A percentile compares a stretch with the other conserved stretches of the same genome.
Evolutionary conservation across 2,329 filamentous ascomycete genomes (phyloP).

Genomic region (Ophioceras dolichostomum): DNA sequence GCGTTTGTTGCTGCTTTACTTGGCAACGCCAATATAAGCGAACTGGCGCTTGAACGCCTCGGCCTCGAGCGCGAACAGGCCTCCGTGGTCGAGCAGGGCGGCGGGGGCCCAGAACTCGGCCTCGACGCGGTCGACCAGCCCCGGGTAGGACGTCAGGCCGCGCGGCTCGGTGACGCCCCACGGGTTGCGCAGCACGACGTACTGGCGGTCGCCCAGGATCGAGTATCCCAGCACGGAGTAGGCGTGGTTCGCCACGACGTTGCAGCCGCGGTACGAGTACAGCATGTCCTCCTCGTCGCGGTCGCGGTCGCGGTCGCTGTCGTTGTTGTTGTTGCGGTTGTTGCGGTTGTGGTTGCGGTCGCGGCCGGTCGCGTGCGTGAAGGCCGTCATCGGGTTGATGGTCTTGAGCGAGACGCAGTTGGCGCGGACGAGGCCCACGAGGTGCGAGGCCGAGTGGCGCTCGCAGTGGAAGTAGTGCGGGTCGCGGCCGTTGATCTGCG

Average conservation of each 20-base stretch:
- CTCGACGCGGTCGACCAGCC: constrained; percentile 23
- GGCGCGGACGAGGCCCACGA: constrained; percentile 24
- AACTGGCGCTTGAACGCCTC: constrained; percentile 7
- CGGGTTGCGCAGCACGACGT: constrained; percentile 25
- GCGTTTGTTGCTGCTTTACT: too few species aligned
- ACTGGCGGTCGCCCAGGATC: constrained; percentile 3
- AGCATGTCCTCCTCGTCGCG: too few species aligned
- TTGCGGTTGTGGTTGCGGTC: too few species aligned
- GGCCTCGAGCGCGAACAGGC: constrained; percentile 11
- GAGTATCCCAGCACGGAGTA: constrained; percentile 30
- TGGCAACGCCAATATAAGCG: constrained; percentile 3
- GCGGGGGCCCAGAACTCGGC: constrained; percentile 9
- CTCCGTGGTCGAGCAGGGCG: constrained; percentile 7
- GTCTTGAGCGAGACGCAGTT: constrained; percentile 28
- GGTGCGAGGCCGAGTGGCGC: constrained; percentile 10
- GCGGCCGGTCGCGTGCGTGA: constrained; percentile 22
- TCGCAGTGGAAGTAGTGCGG: constrained; percentile 2
- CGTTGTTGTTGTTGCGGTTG: too few species aligned
- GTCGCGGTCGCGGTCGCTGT: too few species aligned
- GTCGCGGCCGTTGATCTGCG: constrained; percentile 20
- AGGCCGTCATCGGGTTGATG: constrained; percentile 28
- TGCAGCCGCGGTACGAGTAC: constrained; percentile 25
- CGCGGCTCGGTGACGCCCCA: constrained; percentile 29
- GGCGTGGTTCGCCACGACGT: constrained; percentile 30
- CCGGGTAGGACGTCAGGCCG: constrained; percentile 24